Conservation (phyloP, 2,329 filamentous ascomycete species). For the Canariomyces notabilis region DNA sequence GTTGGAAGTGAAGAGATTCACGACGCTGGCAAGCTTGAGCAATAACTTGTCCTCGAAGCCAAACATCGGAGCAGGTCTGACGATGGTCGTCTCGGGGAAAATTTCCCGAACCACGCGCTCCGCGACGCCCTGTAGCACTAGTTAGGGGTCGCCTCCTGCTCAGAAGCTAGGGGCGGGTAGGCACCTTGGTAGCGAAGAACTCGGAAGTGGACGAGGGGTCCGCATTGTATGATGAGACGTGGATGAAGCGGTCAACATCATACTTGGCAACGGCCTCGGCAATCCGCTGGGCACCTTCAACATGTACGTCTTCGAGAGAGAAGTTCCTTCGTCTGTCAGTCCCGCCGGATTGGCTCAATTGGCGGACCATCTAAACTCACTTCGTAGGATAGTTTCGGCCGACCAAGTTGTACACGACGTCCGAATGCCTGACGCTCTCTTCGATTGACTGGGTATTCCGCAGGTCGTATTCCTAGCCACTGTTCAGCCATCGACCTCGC, state of each 20-base stretch:
- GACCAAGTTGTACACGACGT: conserved; percentile 94
- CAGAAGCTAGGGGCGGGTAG: not conserved
- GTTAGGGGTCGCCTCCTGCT: conserved; percentile 10
- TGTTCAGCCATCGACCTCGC: conserved; percentile 13
- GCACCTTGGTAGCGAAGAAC: conserved; percentile 85
- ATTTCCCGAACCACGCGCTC: conserved; percentile 81
- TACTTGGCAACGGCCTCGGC: conserved; percentile 94
- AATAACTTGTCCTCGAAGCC: conserved; percentile 93
- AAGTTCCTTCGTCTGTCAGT: conserved; percentile 71
- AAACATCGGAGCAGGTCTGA: conserved; percentile 88
- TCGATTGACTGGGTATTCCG: conserved; percentile 94
- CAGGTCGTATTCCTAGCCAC: conserved; percentile 78
- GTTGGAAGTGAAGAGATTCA: conserved; percentile 85
- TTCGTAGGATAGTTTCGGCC: conserved; percentile 96
- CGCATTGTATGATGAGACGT: conserved; percentile 93
- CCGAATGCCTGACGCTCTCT: conserved; percentile 92
- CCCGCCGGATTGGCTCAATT: not conserved
- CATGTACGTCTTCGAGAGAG: conserved; percentile 82
- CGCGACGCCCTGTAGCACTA: conserved; percentile 55
- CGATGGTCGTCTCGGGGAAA: conserved; percentile 95
- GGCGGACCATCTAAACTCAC: conserved; percentile 43
- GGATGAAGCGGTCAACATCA: conserved; percentile 93
- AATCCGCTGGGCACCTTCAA: conserved; percentile 89
- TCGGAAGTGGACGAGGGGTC: conserved; percentile 73
- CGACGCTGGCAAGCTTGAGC: conserved; percentile 72